Base-by-base conservation (phyloP, 2,329 filamentous ascomycete species). In the Paecilomyces dactylethromorphus region DNA sequence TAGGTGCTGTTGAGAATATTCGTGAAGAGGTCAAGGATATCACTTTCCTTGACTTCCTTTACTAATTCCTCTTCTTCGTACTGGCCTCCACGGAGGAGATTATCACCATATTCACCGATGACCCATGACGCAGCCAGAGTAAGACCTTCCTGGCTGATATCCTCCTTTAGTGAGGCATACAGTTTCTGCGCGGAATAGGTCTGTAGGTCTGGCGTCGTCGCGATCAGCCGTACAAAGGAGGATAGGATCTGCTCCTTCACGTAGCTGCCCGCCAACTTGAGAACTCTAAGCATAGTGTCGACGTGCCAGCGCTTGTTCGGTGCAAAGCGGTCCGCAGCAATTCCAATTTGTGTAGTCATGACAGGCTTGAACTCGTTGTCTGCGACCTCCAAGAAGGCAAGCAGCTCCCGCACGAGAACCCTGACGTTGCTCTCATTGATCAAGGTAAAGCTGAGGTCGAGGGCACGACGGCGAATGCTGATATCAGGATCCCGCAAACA, bases 221-320 rank as follows among this genome's bases (percentile, higher is more conserved):
- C 94, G 63, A 99, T 93, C 2, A 99, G 84, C 54, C 95, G 89
- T 60, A 99, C 89, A 71, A 99, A 97, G 0, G 94, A 97, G 0
- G 94, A 97, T 59, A 99, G 77, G 60, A 99, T 99, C 67, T 95
- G 94, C 73, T 99, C 94, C 74, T 97, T 97, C 65, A 99, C 92
- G 69, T 94, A 96, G 76, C 95, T 96, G 53, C 94, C 94, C 56
- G 94, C 94, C 64, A 99, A 81, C 59, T 92, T 96, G 66, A 99
- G 77, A 24, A 99, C 92, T 22, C 95, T 86, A 57, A 99, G 81
- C 88, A 99, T 97, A 2, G 95, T 99, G 70, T 99, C 94, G 66
- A 97, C 89, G 72, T 99, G 94, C 94, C 94, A 99, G 71, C 94
- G 84, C 78, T 97, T 97, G 78, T 94, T 97, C 0, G 94, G 95